Evolutionary conservation across 2,329 filamentous ascomycete species (phyloP).

Genomic region (Triangularia verruculosa): DNA sequence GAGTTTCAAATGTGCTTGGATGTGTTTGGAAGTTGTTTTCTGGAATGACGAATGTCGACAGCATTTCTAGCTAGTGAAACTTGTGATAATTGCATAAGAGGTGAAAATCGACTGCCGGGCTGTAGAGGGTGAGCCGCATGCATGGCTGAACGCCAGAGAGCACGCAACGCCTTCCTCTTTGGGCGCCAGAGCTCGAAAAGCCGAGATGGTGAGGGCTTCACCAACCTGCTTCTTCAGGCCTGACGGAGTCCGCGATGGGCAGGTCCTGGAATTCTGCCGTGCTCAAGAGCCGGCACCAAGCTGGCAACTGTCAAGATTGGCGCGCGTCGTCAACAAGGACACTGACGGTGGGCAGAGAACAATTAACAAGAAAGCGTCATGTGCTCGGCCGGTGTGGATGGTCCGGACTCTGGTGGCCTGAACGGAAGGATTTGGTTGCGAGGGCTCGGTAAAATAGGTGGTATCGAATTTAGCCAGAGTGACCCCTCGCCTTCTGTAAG

Average conservation of each 20-base stretch:
- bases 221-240: not conserved
- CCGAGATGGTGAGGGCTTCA: not conserved
- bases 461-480: conserved; percentile 31
- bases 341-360: not conserved
- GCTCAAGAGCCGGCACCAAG: not conserved
- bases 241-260: not conserved
- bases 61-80: not conserved
- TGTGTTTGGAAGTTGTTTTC: not conserved
- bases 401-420: conserved; percentile 16
- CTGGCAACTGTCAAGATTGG: not conserved
- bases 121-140: conserved; percentile 7
- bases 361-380: conserved; percentile 22
- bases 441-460: conserved; percentile 29
- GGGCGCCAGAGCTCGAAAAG: not conserved
- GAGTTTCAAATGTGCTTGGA: not conserved
- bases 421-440: conserved; percentile 17
- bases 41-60: not conserved
- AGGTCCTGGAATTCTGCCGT: not conserved
- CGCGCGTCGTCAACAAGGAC: too few relatives aligned
- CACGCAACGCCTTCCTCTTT: conserved; percentile 16
- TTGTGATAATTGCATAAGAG: not conserved
- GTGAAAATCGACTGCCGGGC: not conserved
- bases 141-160: conserved; percentile 5
- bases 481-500: conserved; percentile 19
- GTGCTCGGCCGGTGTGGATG: conserved; percentile 21